A percentile compares a stretch with the other conserved stretches of the same genome.
Evolutionary conservation across 306 rosid genomes (phyloP).

Genomic region (Fragaria nilgerrensis): DNA sequence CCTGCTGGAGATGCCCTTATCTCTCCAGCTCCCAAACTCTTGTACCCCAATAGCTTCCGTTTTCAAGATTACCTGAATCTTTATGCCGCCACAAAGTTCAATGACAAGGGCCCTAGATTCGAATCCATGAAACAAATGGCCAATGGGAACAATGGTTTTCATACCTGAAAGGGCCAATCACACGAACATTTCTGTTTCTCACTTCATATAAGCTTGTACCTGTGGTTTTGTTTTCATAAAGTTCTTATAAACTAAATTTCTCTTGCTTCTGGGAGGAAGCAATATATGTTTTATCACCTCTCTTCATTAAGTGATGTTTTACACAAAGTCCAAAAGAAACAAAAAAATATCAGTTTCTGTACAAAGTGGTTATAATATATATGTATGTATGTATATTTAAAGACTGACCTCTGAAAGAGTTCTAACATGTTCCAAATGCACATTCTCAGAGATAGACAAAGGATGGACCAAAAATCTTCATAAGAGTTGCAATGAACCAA

Average conservation of each 20-base stretch:
- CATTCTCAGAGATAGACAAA: not conserved
- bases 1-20: constrained; percentile 65
- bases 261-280: not conserved
- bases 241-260: not conserved
- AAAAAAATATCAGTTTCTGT: not conserved
- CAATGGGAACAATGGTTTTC: constrained; percentile 28
- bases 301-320: not conserved
- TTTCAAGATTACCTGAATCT: constrained; percentile 73
- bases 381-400: not conserved
- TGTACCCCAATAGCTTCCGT: constrained; percentile 51
- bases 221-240: not conserved
- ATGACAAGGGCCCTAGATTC: constrained; percentile 64
- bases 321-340: not conserved
- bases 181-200: not conserved
- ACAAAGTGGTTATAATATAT: not conserved
- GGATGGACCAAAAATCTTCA: not conserved
- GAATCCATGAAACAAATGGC: constrained; percentile 54
- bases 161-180: constrained; percentile 17
- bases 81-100: constrained; percentile 70
- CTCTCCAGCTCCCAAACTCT: constrained; percentile 58
- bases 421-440: not conserved
- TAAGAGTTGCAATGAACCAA: constrained; percentile 10
- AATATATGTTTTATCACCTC: not conserved
- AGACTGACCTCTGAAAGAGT: not conserved
- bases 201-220: not conserved